Conservation (phyloP, 2,329 filamentous ascomycete genomes). For the Arachnomyces sp. region DNA sequence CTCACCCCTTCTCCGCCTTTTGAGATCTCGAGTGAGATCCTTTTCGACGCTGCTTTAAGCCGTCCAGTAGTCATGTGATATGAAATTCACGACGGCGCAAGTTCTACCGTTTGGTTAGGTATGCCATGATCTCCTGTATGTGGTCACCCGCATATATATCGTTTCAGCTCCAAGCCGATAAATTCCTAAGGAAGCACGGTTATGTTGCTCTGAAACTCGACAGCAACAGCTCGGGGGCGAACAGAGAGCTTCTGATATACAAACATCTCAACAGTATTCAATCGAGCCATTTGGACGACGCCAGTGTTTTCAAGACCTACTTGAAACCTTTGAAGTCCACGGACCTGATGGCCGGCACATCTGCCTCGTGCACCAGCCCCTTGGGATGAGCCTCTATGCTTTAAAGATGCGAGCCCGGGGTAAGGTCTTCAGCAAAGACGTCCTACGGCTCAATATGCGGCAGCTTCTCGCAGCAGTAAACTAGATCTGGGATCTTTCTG, state of each 20-base stretch:
- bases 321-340: conserved; percentile 22
- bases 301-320: conserved; percentile 18
- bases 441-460: conserved; percentile 17
- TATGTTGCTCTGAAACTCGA: conserved; percentile 14
- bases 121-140: conserved; percentile 26
- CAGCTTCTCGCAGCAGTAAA: conserved; percentile 13
- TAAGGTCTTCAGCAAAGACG: conserved; percentile 14
- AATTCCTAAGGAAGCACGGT: conserved; percentile 7
- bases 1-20: too few relatives aligned
- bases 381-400: conserved; percentile 19
- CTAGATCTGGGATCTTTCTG: conserved; percentile 3
- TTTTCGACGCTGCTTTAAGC: too few relatives aligned
- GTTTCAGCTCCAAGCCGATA: too few relatives aligned
- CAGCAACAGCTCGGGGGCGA: conserved; percentile 7
- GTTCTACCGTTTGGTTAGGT: conserved; percentile 39
- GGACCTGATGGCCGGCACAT: conserved; percentile 17
- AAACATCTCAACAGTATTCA: conserved; percentile 18
- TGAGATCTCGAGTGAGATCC: too few relatives aligned
- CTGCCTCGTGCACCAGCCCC: conserved; percentile 22
- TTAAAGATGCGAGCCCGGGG: conserved; percentile 12
- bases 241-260: conserved; percentile 19
- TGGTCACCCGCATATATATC: too few relatives aligned
- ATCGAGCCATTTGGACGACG: conserved; percentile 18
- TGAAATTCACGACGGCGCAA: conserved; percentile 30
- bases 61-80: too few relatives aligned